These are phyloP conservation scores for Zygotorulaspora mrakii DNA, from an alignment of 1,139 yeast species.

Conservation along the genomic window DNA sequence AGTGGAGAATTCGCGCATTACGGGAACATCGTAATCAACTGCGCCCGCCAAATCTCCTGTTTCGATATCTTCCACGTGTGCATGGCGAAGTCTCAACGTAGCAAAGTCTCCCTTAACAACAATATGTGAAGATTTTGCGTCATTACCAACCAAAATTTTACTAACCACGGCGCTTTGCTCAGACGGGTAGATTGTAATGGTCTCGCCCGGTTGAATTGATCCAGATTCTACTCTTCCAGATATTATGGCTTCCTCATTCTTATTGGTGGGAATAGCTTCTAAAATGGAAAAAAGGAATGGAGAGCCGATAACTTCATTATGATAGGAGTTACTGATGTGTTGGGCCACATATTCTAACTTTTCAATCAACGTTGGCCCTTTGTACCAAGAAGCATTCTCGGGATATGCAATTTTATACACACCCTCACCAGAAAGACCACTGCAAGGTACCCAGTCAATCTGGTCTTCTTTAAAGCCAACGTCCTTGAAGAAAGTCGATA, in stretches of 20 bases:
- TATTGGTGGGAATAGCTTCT: constrained; percentile 37
- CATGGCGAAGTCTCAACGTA: constrained; percentile 52
- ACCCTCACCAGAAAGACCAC: constrained; percentile 82
- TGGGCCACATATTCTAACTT: constrained; percentile 44
- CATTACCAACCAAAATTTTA: constrained; percentile 37
- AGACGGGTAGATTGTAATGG: constrained; percentile 58
- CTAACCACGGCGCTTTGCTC: constrained; percentile 46
- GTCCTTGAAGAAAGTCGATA: constrained; percentile 57
- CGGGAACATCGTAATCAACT: constrained; percentile 45
- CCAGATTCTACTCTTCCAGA: constrained; percentile 78
- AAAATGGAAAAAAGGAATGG: constrained; percentile 42
- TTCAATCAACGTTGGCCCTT: constrained; percentile 60
- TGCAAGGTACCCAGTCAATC: constrained; percentile 71
- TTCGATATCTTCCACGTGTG: constrained; percentile 50
- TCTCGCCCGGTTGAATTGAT: constrained; percentile 70
- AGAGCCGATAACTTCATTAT: constrained; percentile 27
- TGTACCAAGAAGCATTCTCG: constrained; percentile 40
- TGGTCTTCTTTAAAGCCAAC: constrained; percentile 56
- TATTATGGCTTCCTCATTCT: constrained; percentile 37
- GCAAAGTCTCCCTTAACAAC: constrained; percentile 73
- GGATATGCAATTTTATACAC: constrained; percentile 47
- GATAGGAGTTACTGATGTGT: constrained; percentile 32
- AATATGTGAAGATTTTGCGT: constrained; percentile 34
- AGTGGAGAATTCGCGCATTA: constrained; percentile 52
- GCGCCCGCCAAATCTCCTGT: constrained; percentile 72